A percentile compares a stretch with the other conserved stretches of the same genome.
Evolutionary conservation across 2,329 filamentous ascomycete genomes (phyloP).

Genomic region (Phialophora expanda): DNA sequence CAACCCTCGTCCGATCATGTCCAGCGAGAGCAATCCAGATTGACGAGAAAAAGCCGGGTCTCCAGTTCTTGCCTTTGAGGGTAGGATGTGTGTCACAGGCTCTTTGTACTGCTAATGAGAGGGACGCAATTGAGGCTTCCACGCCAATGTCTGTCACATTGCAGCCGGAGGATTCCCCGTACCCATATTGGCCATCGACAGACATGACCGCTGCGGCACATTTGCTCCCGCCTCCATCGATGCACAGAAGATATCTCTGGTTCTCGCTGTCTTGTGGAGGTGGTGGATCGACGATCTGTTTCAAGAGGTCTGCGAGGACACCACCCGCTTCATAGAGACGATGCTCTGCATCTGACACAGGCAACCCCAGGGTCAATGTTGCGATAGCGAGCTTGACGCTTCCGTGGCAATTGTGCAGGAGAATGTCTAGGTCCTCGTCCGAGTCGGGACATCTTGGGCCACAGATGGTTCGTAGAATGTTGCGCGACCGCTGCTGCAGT

Average conservation of each 20-base stretch:
- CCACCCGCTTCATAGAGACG: slow-evolving; percentile 39
- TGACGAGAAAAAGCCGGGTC: slow-evolving; percentile 39
- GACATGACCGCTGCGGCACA: slow-evolving; percentile 49
- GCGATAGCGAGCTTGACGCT: slow-evolving; percentile 48
- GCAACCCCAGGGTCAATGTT: slow-evolving; percentile 39
- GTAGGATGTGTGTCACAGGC: slow-evolving; percentile 35
- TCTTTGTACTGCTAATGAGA: slow-evolving; percentile 41
- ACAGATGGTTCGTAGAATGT: slow-evolving; percentile 44
- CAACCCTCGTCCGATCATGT: slow-evolving; percentile 46
- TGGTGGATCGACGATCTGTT: slow-evolving; percentile 5
- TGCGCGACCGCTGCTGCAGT: slow-evolving; percentile 45
- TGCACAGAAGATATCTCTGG: slow-evolving; percentile 43
- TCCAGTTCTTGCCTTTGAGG: slow-evolving; percentile 7
- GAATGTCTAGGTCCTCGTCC: slow-evolving; percentile 41
- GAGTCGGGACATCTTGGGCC: slow-evolving; percentile 31
- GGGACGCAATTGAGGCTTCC: slow-evolving; percentile 39
- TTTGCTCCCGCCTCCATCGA: slow-evolving; percentile 53
- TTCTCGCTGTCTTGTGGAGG: slow-evolving; percentile 16
- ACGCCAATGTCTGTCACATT: slow-evolving; percentile 47
- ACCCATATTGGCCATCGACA: slow-evolving; percentile 38
- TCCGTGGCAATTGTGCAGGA: slow-evolving; percentile 41
- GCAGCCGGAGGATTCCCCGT: slow-evolving; percentile 47
- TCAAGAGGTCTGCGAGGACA: slow-evolving; percentile 39
- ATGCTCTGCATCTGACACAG: slow-evolving; percentile 40
- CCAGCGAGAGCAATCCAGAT: slow-evolving; percentile 52